phyloP scores from a whole-genome alignment of 345 rosid species.

The Hypericum androsaemum region DNA sequence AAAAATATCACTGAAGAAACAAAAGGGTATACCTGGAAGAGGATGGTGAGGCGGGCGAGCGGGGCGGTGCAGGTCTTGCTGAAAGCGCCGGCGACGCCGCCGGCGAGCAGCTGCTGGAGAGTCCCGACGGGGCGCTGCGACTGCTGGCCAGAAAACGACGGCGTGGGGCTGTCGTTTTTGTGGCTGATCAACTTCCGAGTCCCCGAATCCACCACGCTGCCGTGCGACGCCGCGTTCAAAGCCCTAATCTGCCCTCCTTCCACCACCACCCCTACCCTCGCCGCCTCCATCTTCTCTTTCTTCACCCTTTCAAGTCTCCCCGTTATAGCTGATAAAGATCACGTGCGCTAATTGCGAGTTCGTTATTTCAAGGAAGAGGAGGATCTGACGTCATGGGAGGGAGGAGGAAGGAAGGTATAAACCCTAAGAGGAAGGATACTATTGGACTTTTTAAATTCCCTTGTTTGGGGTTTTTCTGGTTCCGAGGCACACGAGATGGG shows the following conservation, averaged over 20 bases:
- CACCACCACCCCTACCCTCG: slow-evolving; percentile 4
- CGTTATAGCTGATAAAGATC: too few relatives aligned
- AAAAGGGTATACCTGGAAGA: slow-evolving; percentile 17
- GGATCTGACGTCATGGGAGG: too few relatives aligned
- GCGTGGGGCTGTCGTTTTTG: background rate
- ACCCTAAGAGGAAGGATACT: too few relatives aligned
- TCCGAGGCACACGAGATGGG: too few relatives aligned
- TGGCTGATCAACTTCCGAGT: background rate
- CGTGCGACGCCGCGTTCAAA: background rate
- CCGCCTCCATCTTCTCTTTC: background rate
- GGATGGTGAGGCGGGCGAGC: slow-evolving; percentile 27
- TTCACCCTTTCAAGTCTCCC: too few relatives aligned
- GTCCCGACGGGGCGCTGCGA: slow-evolving; percentile 18
- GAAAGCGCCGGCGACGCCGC: slow-evolving; percentile 27
- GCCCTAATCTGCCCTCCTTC: slow-evolving; percentile 4
- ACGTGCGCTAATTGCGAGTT: too few relatives aligned
- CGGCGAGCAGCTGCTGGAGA: slow-evolving; percentile 19
- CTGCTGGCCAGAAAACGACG: slow-evolving; percentile 10
- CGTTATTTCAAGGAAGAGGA: too few relatives aligned
- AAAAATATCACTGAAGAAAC: too few relatives aligned
- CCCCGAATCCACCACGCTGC: background rate
- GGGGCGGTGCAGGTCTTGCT: slow-evolving; percentile 29
- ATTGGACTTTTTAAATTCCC: too few relatives aligned
- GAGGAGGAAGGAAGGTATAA: too few relatives aligned
- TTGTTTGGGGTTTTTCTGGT: too few relatives aligned